Base-by-base conservation (phyloP, 192 early-diverging fungal species). In the Phlyctochytrium bullatum region DNA sequence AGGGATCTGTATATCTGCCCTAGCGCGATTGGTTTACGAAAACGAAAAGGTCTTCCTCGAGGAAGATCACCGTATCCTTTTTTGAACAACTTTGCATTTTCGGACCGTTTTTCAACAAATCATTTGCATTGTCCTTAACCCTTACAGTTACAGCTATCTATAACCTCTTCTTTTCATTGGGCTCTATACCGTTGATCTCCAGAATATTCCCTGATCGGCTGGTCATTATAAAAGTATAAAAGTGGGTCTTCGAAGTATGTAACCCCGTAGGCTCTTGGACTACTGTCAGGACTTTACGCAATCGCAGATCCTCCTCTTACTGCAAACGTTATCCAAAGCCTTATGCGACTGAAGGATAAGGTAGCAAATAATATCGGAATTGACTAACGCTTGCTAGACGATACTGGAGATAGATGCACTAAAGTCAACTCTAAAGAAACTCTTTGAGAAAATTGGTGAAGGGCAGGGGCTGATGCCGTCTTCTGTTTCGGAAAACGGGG, bases 141-240 rank as follows among this genome's bases (percentile, higher is more conserved):
- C n/a, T n/a, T n/a, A 6, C 40, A 54, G 52, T 86, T 14, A 68
- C 78, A 17, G 80, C 84, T 16, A 74, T 86, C 35, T 86, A 83
- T 81, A 86, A 86, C 59, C 68, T 86, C 16, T 83, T 76, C 60
- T 86, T 86, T 66, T 68, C 76, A 1, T 59, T 86, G 10, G 73
- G 73, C 27, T 71, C 71, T 2, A 73, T 86, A 16, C 74, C 73
- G 31, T 52, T 63, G 27, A 72, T 80, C 29, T 73, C 67, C 2
- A 83, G 80, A 54, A 61, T 81, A 6, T 86, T 82, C 53, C 82
- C 76, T 0, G 84, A 86, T 58, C 59, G 85, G 2, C 76, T 84
- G 3, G 84, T 85, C 12, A 80, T 82, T 20, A 71, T 86, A 28
- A 78, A 80, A 68, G 83, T 78, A 60, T 34, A 23, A 24, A 36